Evolutionary conservation across 345 rosid genomes (phyloP), one percentile per base, ranked within the genome.

Genomic region (Gossypium stocksii): DNA sequence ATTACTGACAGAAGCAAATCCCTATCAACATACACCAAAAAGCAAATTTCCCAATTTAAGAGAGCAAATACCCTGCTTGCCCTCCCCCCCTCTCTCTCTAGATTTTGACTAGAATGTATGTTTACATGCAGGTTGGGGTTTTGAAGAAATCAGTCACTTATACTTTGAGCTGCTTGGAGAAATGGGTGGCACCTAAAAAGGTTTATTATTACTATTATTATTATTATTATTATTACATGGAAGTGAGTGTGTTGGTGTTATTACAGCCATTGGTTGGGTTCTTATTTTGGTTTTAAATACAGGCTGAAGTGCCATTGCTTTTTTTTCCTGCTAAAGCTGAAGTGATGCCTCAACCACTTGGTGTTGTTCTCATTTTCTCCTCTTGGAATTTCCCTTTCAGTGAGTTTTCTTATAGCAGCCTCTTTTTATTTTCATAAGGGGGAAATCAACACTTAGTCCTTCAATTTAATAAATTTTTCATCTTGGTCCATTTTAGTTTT

Each of bases 301-400:
- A 94, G 97, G 70, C 73, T 66, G 46, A 64, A 1, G 27, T 89
- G 57, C 97, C 97, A 12, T 72, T 88, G 78, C 60, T 86, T 43
- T 85, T 89, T 77, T 87, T 78, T 75, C 98, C 97, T 12, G 80
- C 91, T 29, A 88, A 81, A 49, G 97, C 82, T 62, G 78, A 87
- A 85, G 77, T 92, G 63, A 34, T 87, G 10, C 79, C 93, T 0
- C 97, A 92, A 77, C 98, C 98, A 16, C 83, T 84, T 25, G 98
- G 98, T 11, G 89, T 86, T 3, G 97, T 89, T 76, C 93, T 92
- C 63, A 82, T 92, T 77, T 59, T 87, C 54, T 81, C 89, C 49
- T 72, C 97, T 57, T 94, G 98, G 98, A 94, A 94, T 77, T 92
- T 90, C 82, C 98, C 98, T 3, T 78, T 92, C 19, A 34, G 98